Base-by-base conservation (phyloP, 305 asterid species). In the Fraxinus nigra region DNA sequence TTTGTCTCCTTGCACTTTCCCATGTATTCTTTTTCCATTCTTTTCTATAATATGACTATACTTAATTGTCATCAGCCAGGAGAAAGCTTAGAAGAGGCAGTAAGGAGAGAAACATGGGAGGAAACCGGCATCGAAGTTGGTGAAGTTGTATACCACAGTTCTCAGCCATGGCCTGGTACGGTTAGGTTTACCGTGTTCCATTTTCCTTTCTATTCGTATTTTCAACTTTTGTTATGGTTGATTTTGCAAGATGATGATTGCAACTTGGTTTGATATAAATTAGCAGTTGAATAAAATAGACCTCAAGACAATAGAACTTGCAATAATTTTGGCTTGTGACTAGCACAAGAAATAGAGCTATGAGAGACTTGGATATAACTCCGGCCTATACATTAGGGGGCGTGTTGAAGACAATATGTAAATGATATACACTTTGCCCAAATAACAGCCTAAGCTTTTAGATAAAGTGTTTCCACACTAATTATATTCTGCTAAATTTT, bases 141-240 rank as follows among this genome's bases (percentile, higher is more conserved):
- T 56, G 94, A 95, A 81, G 98, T 95, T 72, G 90, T 93, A 59
- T 94, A 95, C 83, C 97, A 94, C 87, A 95, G 98, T 88, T 95
- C 99, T 88, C 99, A 95, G 88, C 99, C 98, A 35, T 95, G 97
- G 98, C 99, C 98, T 33, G 98, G 98, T 95, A 91, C 63, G 18
- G 8, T 78, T 80, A 48, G 74, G 48, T 26, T 33, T n/a, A 32
- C 38, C 3, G 5, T 35, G 20, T 18, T 78, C 65, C 8, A 3
- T 8, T 61, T 14, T 63, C 28, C 77, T 76, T 5, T 7, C 35
- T 79, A 16, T 24, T 69, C 1, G 3, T 0, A 0, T 51, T 48
- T 56, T 78, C 32, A 7, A 10, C 76, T 3, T 46, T 7, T 63
- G 14, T 35, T 9, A 11, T 48, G 56, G 37, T 72, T 70, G 37